phyloP scores from a whole-genome alignment of 768 basidiomycete species.

The Trametes gibbosa region DNA sequence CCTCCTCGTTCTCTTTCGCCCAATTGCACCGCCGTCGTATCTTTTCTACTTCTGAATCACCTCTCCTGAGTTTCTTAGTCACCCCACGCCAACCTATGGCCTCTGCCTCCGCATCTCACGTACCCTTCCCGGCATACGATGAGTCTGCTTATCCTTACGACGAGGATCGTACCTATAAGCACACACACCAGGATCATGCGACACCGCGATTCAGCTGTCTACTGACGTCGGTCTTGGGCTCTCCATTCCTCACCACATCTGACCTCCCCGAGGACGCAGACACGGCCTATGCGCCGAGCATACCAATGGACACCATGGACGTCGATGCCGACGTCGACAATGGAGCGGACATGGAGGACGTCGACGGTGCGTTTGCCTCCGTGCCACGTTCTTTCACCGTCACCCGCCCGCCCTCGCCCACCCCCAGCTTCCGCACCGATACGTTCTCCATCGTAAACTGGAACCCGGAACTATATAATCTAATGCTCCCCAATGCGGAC shows the following conservation, averaged over 20 bases:
- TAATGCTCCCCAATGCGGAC: conserved; percentile 18
- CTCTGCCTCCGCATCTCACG: neutral
- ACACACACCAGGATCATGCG: conserved; percentile 9
- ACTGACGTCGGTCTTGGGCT: conserved; percentile 35
- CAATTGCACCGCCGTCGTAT: no score
- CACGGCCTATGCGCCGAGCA: conserved; percentile 10
- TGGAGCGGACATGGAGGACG: conserved; percentile 26
- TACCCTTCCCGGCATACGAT: conserved; percentile 13
- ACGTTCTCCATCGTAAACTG: conserved; percentile 45
- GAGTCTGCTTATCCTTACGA: neutral
- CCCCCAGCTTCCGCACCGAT: conserved; percentile 40
- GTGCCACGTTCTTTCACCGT: conserved; percentile 28
- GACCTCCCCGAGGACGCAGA: conserved; percentile 25
- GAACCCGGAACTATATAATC: conserved; percentile 21
- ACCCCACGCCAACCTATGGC: conserved; percentile 5
- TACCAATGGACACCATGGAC: conserved; percentile 4
- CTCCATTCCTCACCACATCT: conserved; percentile 31
- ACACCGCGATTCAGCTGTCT: conserved; percentile 32
- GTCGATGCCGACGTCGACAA: conserved; percentile 16
- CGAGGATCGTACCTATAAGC: neutral
- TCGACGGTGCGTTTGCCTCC: conserved; percentile 28
- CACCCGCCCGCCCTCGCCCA: conserved; percentile 44
- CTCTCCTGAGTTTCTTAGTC: neutral
- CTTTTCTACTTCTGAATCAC: no score
- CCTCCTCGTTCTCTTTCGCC: neutral